Percentiles rank a stretch among this genome's conserved stretches.
These are phyloP conservation scores for Talaromyces stipitatus DNA, from an alignment of 495 filamentous ascomycete genomes.

Conservation along the genomic window DNA sequence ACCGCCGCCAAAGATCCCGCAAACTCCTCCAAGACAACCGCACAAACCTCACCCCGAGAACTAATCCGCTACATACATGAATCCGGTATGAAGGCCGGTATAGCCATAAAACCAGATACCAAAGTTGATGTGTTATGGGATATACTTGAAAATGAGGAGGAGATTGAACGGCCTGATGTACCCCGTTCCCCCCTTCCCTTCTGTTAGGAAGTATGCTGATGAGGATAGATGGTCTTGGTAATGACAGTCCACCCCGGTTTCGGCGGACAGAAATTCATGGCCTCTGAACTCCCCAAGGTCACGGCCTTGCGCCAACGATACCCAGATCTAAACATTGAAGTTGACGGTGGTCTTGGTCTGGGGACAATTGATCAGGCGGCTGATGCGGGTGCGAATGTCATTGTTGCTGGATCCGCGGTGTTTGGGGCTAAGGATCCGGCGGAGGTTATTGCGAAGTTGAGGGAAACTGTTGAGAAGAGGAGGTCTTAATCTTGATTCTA, in stretches of 20 bases:
- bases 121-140: slow-evolving; percentile 86
- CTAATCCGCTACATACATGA: slow-evolving; percentile 87
- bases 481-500: slow-evolving; percentile 6
- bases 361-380: slow-evolving; percentile 91
- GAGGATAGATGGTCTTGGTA: slow-evolving; percentile 82
- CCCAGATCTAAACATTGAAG: slow-evolving; percentile 91
- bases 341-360: slow-evolving; percentile 84
- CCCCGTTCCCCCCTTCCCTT: slow-evolving; percentile 1
- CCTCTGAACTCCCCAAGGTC: slow-evolving; percentile 90
- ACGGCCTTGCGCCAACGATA: slow-evolving; percentile 72
- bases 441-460: slow-evolving; percentile 73
- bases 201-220: not conserved
- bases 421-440: slow-evolving; percentile 86
- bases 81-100: slow-evolving; percentile 79
- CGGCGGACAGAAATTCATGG: slow-evolving; percentile 98
- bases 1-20: slow-evolving; percentile 76
- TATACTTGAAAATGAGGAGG: slow-evolving; percentile 62
- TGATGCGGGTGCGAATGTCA: slow-evolving; percentile 94
- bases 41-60: slow-evolving; percentile 69
- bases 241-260: slow-evolving; percentile 99
- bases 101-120: slow-evolving; percentile 93
- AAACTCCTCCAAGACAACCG: slow-evolving; percentile 41
- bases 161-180: slow-evolving; percentile 83
- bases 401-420: slow-evolving; percentile 94
- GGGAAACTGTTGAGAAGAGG: slow-evolving; percentile 67